These are phyloP conservation scores for Cicer pinnatifidum DNA, from an alignment of 306 rosid species.

Conservation along the genomic window DNA sequence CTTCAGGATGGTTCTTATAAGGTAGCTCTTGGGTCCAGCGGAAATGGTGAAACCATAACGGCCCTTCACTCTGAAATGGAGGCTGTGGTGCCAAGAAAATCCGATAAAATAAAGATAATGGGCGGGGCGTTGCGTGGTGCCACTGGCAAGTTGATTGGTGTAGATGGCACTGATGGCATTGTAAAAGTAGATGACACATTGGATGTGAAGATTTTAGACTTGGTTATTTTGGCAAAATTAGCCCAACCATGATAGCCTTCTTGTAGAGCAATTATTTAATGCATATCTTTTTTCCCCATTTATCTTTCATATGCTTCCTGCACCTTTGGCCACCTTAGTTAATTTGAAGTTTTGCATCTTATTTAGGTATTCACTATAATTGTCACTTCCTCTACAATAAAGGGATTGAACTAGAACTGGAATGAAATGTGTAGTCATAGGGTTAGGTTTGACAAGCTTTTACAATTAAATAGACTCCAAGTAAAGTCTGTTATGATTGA, in stretches of 20 bases:
- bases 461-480: no score
- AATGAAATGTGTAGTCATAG: neutral
- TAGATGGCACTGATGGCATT: slow-evolving; percentile 96
- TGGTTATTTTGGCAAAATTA: slow-evolving; percentile 84
- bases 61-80: slow-evolving; percentile 76
- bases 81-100: slow-evolving; percentile 79
- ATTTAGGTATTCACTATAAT: neutral
- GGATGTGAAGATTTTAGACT: slow-evolving; percentile 91
- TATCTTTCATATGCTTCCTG: neutral
- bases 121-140: slow-evolving; percentile 86
- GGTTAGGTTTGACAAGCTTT: no score
- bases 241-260: slow-evolving; percentile 53
- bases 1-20: slow-evolving; percentile 86
- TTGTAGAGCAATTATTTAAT: slow-evolving; percentile 32
- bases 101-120: slow-evolving; percentile 84
- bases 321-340: neutral
- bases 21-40: slow-evolving; percentile 76
- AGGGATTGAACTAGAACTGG: neutral
- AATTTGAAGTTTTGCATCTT: slow-evolving; percentile 3
- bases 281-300: slow-evolving; percentile 28
- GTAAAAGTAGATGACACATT: slow-evolving; percentile 91
- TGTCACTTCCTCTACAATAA: neutral
- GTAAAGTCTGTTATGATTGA: no score
- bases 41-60: slow-evolving; percentile 72
- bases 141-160: slow-evolving; percentile 96